Conservation (phyloP, 805 yeast genomes). For the Saturnispora quitensis region DNA sequence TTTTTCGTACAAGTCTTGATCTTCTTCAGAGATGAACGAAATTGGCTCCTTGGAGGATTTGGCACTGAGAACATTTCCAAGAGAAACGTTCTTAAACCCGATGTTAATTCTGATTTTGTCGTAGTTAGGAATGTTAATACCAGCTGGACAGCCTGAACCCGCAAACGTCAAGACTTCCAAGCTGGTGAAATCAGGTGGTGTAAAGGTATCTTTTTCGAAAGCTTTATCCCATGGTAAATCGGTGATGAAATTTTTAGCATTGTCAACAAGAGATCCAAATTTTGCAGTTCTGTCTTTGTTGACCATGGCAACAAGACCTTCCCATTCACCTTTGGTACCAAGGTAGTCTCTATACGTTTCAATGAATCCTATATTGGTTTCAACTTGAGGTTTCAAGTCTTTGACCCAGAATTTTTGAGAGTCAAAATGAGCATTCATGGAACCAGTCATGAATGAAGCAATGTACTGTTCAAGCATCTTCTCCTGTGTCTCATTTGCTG, state of each 20-base stretch:
- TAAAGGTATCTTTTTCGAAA: constrained; percentile 76
- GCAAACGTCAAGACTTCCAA: constrained; percentile 85
- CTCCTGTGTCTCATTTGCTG: constrained; percentile 64
- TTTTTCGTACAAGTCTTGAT: constrained; percentile 52
- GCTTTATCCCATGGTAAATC: constrained; percentile 69
- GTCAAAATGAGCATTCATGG: constrained; percentile 75
- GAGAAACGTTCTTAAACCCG: constrained; percentile 84
- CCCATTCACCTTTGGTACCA: constrained; percentile 92
- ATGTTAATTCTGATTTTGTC: constrained; percentile 76
- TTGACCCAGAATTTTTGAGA: constrained; percentile 85
- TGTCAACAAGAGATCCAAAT: constrained; percentile 58
- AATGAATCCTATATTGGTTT: constrained; percentile 81
- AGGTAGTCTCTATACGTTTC: constrained; percentile 91
- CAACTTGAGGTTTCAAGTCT: constrained; percentile 70
- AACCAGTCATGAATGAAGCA: constrained; percentile 68
- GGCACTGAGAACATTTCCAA: constrained; percentile 78
- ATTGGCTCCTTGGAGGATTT: constrained; percentile 59
- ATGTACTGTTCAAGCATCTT: constrained; percentile 60
- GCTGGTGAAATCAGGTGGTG: constrained; percentile 89
- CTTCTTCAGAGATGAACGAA: constrained; percentile 49
- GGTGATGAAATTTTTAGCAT: constrained; percentile 55
- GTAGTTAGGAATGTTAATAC: constrained; percentile 87
- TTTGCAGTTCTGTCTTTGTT: constrained; percentile 80
- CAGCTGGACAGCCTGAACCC: constrained; percentile 87
- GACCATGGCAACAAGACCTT: constrained; percentile 83